Percentiles rank a stretch among this genome's conserved stretches.
Evolutionary conservation across 805 yeast genomes (phyloP).

Genomic region (Yamadazyma laniorum): DNA sequence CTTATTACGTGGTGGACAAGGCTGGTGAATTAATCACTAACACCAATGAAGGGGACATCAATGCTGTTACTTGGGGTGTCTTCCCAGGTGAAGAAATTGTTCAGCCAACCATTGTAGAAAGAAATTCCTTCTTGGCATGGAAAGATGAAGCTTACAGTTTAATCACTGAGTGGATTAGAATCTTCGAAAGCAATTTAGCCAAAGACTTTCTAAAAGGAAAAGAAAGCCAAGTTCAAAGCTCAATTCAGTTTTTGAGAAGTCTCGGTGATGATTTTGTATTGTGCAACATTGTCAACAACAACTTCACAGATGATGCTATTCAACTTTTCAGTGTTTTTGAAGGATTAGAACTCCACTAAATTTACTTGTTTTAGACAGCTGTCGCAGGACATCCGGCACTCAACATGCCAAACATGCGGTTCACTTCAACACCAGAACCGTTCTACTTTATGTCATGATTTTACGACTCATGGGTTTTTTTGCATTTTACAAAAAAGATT

Average conservation of each 20-base stretch:
- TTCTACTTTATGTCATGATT: constrained; percentile 4
- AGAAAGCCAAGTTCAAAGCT: constrained; percentile 26
- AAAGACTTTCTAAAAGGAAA: constrained; percentile 26
- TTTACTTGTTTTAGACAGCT: constrained; percentile 12
- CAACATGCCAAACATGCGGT: constrained; percentile 31
- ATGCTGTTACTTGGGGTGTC: constrained; percentile 98
- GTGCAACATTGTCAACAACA: constrained; percentile 89
- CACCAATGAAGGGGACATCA: constrained; percentile 72
- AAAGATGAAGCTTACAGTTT: constrained; percentile 90
- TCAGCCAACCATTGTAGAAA: constrained; percentile 95
- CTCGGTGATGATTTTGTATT: constrained; percentile 63
- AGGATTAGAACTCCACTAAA: constrained; percentile 11
- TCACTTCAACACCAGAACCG: constrained; percentile 23
- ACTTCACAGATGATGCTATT: constrained; percentile 55
- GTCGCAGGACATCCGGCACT: constrained; percentile 24
- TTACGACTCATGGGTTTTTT: constrained; percentile 9
- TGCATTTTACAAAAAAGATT: constrained; percentile 14
- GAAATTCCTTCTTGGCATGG: constrained; percentile 92
- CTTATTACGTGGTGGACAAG: constrained; percentile 74
- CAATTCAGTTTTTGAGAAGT: constrained; percentile 43
- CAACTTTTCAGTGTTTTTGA: constrained; percentile 57
- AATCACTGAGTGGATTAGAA: constrained; percentile 73
- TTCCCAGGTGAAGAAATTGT: constrained; percentile 93
- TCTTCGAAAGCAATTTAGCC: constrained; percentile 40
- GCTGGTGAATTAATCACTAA: constrained; percentile 62